These are phyloP conservation scores for Aspergillus sergii DNA, from an alignment of 2,329 filamentous ascomycete genomes.

Conservation along the genomic window DNA sequence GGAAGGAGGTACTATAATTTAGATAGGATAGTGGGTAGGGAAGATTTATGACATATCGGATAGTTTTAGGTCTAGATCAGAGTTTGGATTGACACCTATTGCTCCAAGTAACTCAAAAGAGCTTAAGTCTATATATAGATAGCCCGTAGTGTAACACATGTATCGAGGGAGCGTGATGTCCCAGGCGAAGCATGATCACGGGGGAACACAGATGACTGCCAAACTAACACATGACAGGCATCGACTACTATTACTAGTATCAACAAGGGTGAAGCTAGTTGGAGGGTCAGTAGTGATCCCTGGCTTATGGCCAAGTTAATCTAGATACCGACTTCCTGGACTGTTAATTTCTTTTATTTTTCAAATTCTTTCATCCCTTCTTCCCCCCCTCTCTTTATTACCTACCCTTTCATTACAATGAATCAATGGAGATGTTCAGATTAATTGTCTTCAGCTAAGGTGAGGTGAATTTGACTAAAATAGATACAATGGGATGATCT, in stretches of 20 bases:
- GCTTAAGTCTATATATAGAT: neutral
- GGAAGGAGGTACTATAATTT: neutral
- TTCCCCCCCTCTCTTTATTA: neutral
- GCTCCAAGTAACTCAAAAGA: neutral
- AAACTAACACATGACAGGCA: neutral
- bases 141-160: neutral
- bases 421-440: neutral
- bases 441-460: neutral
- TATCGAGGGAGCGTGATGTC: neutral
- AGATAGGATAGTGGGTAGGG: neutral
- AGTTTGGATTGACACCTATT: neutral
- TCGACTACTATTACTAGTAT: too few species aligned
- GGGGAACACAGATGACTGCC: neutral
- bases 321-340: neutral
- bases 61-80: neutral
- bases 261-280: neutral
- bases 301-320: neutral
- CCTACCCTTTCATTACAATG: neutral
- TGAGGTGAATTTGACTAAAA: neutral
- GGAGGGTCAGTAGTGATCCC: neutral
- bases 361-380: neutral
- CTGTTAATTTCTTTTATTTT: neutral
- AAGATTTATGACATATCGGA: neutral
- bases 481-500: neutral
- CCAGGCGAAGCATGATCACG: neutral